Conservation (phyloP, 228 moss, liverwort and hornwort species). For the Sphagnum fallax region DNA sequence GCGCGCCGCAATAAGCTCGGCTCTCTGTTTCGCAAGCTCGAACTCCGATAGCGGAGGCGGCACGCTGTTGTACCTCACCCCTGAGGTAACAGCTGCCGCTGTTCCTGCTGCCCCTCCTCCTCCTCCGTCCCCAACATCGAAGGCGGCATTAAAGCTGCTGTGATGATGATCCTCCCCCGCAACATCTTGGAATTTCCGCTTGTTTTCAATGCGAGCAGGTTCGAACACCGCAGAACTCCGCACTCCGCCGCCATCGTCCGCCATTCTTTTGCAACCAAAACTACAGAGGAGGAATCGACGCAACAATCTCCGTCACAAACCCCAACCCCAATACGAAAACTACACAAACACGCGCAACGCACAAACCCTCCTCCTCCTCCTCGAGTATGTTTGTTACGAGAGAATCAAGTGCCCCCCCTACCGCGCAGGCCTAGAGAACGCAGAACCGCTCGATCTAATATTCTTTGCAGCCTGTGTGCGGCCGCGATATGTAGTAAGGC, state of each 20-base stretch:
- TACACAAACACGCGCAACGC: too few relatives aligned
- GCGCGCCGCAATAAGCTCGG: constrained; percentile 91
- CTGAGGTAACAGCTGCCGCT: too few relatives aligned
- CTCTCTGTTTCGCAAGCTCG: constrained; percentile 93
- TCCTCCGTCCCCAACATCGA: constrained; percentile 15
- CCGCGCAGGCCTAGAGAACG: too few relatives aligned
- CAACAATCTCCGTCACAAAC: too few relatives aligned
- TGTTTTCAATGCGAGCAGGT: constrained; percentile 74
- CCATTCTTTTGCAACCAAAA: constrained; percentile 27
- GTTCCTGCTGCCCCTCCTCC: constrained; percentile 11
- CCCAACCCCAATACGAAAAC: too few relatives aligned
- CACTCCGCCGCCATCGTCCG: constrained; percentile 63
- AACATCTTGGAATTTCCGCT: constrained; percentile 73
- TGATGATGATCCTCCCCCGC: constrained; percentile 22
- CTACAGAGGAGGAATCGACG: too few relatives aligned
- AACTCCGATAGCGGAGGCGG: constrained; percentile 91
- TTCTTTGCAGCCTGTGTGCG: too few relatives aligned
- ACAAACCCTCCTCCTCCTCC: too few relatives aligned
- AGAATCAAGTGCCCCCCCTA: too few relatives aligned
- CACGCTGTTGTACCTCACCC: constrained; percentile 53
- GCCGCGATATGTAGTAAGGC: too few relatives aligned
- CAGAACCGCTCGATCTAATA: too few relatives aligned
- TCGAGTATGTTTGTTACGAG: too few relatives aligned
- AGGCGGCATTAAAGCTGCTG: neutral
- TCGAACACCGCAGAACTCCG: constrained; percentile 68